Percentiles rank a stretch among this genome's conserved stretches.
These are phyloP conservation scores for Boletus rubroflammeus DNA, from an alignment of 768 basidiomycete species.

Conservation along the genomic window DNA sequence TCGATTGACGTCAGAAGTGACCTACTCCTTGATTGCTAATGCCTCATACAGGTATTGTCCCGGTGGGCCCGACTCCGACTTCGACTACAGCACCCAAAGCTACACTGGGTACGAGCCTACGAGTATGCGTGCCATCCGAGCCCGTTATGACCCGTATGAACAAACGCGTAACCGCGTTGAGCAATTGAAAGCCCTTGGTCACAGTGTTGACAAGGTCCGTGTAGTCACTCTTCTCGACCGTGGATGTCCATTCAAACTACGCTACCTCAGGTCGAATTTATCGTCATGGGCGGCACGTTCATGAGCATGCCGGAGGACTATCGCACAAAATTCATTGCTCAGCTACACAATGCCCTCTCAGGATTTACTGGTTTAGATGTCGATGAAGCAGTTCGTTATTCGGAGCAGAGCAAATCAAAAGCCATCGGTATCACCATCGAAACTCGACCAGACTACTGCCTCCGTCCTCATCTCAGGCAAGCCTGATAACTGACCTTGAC, in stretches of 20 bases:
- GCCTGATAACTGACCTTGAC: conserved; percentile 1
- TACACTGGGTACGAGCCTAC: conserved; percentile 96
- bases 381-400: conserved; percentile 96
- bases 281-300: conserved; percentile 98
- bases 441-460: conserved; percentile 96
- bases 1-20: not conserved
- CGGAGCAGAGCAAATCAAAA: conserved; percentile 96
- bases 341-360: conserved; percentile 93
- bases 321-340: conserved; percentile 88
- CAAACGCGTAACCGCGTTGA: conserved; percentile 94
- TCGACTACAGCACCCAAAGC: conserved; percentile 98
- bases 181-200: conserved; percentile 92
- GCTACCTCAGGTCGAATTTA: conserved; percentile 70
- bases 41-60: conserved; percentile 76
- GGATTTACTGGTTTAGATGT: conserved; percentile 92
- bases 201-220: conserved; percentile 90
- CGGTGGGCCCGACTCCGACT: conserved; percentile 98
- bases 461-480: conserved; percentile 91
- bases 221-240: not conserved
- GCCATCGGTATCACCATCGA: conserved; percentile 99
- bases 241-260: not conserved
- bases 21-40: conserved; percentile 4
- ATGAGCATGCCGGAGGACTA: conserved; percentile 99
- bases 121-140: conserved; percentile 97
- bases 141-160: conserved; percentile 95